These are phyloP conservation scores for Candida morakotiae DNA, from an alignment of 805 yeast genomes.

Conservation along the genomic window DNA sequence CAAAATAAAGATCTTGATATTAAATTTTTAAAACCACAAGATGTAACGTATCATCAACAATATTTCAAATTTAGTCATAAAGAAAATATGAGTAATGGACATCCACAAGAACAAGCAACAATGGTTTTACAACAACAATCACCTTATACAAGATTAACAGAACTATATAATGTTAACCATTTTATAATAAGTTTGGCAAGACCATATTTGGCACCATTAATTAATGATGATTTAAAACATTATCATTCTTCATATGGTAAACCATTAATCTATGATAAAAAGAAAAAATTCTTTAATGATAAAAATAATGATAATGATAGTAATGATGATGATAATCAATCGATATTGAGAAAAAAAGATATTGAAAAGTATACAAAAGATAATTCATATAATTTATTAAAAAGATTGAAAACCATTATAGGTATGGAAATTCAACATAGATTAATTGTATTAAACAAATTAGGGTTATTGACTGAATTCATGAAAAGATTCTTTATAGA, in stretches of 20 bases:
- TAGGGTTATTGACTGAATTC: constrained; percentile 69
- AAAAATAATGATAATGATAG: constrained; percentile 7
- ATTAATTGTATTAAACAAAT: constrained; percentile 69
- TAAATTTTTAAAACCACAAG: constrained; percentile 41
- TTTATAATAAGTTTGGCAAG: constrained; percentile 88
- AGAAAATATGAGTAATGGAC: constrained; percentile 12
- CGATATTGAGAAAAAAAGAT: constrained; percentile 5
- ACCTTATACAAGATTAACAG: constrained; percentile 86
- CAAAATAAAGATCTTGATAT: constrained; percentile 40
- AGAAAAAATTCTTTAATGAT: constrained; percentile 8
- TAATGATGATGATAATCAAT: constrained; percentile 16
- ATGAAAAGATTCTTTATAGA: constrained; percentile 78
- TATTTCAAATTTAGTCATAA: constrained; percentile 26
- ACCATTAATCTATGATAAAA: constrained; percentile 16
- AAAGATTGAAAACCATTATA: constrained; percentile 47
- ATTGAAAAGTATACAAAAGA: constrained; percentile 30
- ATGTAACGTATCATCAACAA: constrained; percentile 44
- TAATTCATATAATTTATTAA: constrained; percentile 26
- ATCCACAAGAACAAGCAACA: constrained; percentile 11
- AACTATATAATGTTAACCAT: constrained; percentile 91
- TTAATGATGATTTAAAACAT: constrained; percentile 79
- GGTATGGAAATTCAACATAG: constrained; percentile 84
- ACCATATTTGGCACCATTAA: constrained; percentile 88
- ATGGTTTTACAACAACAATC: constrained; percentile 25
- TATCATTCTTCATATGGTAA: constrained; percentile 40